Evolutionary conservation across 495 filamentous ascomycete genomes (phyloP).

Genomic region (Evansstolkia leycettana): DNA sequence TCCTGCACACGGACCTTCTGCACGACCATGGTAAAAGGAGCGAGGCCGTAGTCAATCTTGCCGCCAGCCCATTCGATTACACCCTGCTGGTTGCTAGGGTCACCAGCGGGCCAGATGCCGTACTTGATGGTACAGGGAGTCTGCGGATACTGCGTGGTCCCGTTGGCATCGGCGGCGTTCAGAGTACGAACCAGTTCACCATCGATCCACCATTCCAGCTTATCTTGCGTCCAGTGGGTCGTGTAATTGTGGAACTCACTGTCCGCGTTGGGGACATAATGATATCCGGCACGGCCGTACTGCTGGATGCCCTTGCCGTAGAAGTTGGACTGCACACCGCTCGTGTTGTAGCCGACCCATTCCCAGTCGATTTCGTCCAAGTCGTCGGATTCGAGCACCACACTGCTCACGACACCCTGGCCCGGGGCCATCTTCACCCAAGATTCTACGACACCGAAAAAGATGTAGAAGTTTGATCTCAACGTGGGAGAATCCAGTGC

Average conservation of each 20-base stretch:
- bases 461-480: constrained; percentile 66
- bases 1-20: constrained; percentile 54
- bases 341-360: constrained; percentile 41
- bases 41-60: constrained; percentile 53
- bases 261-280: constrained; percentile 47
- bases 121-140: constrained; percentile 76
- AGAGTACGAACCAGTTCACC: constrained; percentile 58
- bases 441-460: constrained; percentile 68
- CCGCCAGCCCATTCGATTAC: constrained; percentile 72
- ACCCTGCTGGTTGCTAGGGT: constrained; percentile 49
- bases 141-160: constrained; percentile 71
- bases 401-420: constrained; percentile 64
- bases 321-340: constrained; percentile 77
- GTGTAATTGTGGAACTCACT: constrained; percentile 72
- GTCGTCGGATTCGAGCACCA: constrained; percentile 80
- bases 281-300: constrained; percentile 60
- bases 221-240: constrained; percentile 72
- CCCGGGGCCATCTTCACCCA: constrained; percentile 61
- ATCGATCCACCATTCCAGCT: constrained; percentile 75
- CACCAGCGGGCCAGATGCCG: constrained; percentile 81
- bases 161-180: constrained; percentile 34
- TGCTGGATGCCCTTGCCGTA: constrained; percentile 79
- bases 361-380: constrained; percentile 93
- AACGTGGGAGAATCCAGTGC: constrained; percentile 61
- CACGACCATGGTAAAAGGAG: constrained; percentile 71